A percentile compares a stretch with the other conserved stretches of the same genome.
Conservation (phyloP, 2,329 filamentous ascomycete genomes). For the Aspergillus pseudonomiae region DNA sequence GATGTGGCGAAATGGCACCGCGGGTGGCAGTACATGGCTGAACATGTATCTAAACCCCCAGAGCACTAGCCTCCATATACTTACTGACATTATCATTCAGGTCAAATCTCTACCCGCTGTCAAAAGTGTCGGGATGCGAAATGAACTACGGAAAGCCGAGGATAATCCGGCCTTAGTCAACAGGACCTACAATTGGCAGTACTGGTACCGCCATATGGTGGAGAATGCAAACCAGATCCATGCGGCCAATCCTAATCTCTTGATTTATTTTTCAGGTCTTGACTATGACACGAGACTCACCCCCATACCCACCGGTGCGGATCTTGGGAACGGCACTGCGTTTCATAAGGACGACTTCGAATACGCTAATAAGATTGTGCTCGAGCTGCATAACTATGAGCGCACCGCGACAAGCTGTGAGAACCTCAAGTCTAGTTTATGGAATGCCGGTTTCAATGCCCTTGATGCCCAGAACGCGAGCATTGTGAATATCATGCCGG, state of each 20-base stretch:
- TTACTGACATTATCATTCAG: neutral
- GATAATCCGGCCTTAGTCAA: constrained; percentile 13
- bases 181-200: constrained; percentile 47
- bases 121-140: constrained; percentile 40
- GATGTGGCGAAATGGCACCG: constrained; percentile 62
- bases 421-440: constrained; percentile 38
- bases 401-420: constrained; percentile 42
- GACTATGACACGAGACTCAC: constrained; percentile 48
- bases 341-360: constrained; percentile 44
- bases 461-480: constrained; percentile 32
- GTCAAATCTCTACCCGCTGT: constrained; percentile 29
- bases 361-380: constrained; percentile 49
- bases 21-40: constrained; percentile 63
- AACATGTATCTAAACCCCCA: constrained; percentile 49
- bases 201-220: constrained; percentile 50
- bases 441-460: constrained; percentile 47
- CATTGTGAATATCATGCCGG: constrained; percentile 42
- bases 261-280: constrained; percentile 54
- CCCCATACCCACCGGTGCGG: constrained; percentile 38
- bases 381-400: constrained; percentile 55
- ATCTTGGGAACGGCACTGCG: constrained; percentile 38
- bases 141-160: constrained; percentile 42
- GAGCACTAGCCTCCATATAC: neutral
- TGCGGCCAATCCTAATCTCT: constrained; percentile 45
- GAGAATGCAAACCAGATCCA: constrained; percentile 47